Percentiles rank a stretch among this genome's conserved stretches.
phyloP scores from a whole-genome alignment of 31 red algal genomes.

The Asparagopsis taxiformis region DNA sequence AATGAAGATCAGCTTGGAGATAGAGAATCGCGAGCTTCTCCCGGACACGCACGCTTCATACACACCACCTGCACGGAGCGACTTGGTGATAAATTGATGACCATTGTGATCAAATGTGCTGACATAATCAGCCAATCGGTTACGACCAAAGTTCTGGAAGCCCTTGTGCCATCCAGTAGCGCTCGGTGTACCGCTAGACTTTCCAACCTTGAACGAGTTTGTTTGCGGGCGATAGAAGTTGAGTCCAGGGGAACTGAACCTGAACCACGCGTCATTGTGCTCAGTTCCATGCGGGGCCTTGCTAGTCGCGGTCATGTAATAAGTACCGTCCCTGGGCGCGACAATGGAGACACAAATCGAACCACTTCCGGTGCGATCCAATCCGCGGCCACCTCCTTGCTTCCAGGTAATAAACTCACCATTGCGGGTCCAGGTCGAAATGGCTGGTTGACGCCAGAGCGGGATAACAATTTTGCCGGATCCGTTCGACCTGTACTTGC shows the following conservation, averaged over 20 bases:
- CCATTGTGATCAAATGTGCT: conserved; percentile 43
- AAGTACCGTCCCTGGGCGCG: conserved; percentile 7
- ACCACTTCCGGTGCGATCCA: conserved; percentile 32
- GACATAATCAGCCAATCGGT: conserved; percentile 15
- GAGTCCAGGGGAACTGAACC: conserved; percentile 27
- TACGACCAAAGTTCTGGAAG: conserved; percentile 60
- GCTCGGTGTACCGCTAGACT: too few species aligned
- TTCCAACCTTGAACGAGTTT: conserved; percentile 3
- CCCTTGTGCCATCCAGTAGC: conserved; percentile 66
- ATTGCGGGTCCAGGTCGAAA: conserved; percentile 7
- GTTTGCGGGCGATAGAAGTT: conserved; percentile 11
- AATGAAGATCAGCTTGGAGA: conserved; percentile 37
- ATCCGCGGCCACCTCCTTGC: conserved; percentile 18
- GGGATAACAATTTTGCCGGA: conserved; percentile 43
- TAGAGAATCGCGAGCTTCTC: conserved; percentile 26
- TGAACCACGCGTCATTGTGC: conserved; percentile 72
- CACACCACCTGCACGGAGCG: conserved; percentile 2
- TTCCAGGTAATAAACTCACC: conserved; percentile 33
- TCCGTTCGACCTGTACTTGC: conserved; percentile 8
- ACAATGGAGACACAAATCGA: conserved; percentile 17
- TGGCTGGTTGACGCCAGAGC: not conserved
- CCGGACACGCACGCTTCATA: conserved; percentile 46
- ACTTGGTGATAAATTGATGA: conserved; percentile 55
- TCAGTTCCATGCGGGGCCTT: conserved; percentile 49
- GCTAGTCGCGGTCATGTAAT: conserved; percentile 29